These are phyloP conservation scores for Cercospora janseana DNA, from an alignment of 2,329 filamentous ascomycete species.

Conservation along the genomic window DNA sequence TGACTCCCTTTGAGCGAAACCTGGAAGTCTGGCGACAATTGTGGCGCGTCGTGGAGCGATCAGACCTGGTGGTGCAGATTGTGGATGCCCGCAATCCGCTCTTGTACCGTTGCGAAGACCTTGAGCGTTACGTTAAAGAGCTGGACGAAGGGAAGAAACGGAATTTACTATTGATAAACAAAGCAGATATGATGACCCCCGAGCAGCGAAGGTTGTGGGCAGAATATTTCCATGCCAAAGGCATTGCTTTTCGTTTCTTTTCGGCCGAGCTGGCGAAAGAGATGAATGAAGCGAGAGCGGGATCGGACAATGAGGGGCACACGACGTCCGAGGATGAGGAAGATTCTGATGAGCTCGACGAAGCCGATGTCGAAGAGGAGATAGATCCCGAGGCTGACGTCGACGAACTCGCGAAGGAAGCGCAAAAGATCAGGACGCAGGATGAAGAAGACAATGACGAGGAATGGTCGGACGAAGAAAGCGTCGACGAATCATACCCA, in stretches of 20 bases:
- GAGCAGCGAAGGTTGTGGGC: conserved; percentile 83
- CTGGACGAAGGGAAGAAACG: conserved; percentile 70
- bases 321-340: conserved; percentile 41
- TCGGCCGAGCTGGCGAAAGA: conserved; percentile 91
- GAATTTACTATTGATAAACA: conserved; percentile 92
- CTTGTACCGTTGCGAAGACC: conserved; percentile 88
- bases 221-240: conserved; percentile 73
- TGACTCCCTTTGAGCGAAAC: conserved; percentile 98
- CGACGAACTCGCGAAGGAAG: conserved; percentile 38
- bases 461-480: conserved; percentile 40
- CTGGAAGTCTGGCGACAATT: conserved; percentile 96
- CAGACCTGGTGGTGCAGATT: conserved; percentile 94
- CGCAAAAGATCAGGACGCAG: conserved; percentile 43
- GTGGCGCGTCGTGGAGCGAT: conserved; percentile 96
- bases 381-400: conserved; percentile 47
- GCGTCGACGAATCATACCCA: conserved; percentile 32
- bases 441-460: conserved; percentile 43
- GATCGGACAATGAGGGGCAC: conserved; percentile 59
- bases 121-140: conserved; percentile 92
- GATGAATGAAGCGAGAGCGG: conserved; percentile 72
- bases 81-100: conserved; percentile 94
- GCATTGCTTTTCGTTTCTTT: conserved; percentile 93
- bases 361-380: conserved; percentile 40
- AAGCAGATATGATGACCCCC: conserved; percentile 97
- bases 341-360: conserved; percentile 32